Base-by-base conservation (phyloP, 345 rosid species). In the Lepidium aucheri region DNA sequence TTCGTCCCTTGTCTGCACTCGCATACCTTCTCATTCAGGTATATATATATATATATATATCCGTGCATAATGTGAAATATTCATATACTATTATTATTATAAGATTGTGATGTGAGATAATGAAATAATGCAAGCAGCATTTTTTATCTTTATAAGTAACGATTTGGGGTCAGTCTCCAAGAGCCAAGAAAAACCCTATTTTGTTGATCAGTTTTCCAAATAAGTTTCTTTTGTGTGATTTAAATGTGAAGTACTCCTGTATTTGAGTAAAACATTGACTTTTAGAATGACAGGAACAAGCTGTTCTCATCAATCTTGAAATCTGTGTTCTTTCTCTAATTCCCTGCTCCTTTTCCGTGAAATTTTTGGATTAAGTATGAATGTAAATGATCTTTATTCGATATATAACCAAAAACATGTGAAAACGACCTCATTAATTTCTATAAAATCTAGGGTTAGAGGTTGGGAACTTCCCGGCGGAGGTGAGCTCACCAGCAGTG, bases 11-110 rank as follows among this genome's bases (percentile, higher is more conserved):
- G 82, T 70, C 20, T 84, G 83, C 83, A 73, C 84, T 75, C 83
- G 84, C 65, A 60, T 77, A 35, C 85, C 74, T 62, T 50, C 70
- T 36, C 61, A 65, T 5, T 79, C 95, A 63, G 96, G 95, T 89
- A 87, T 60, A 63, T 63, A 20, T 1, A 20, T 20, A 20, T 20
- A 20, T n/a, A n/a, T n/a, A n/a, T n/a, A n/a, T n/a, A 30, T 50
- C n/a, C n/a, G 3, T 47, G 32, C 6, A 24, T 26, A 39, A 5
- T 57, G 7, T 35, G 22, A 15, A 7, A 36, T 46, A 26, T 42
- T 10, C 11, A 16, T 61, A 44, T 34, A 12, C 43, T 11, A 4
- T 12, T 13, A 33, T 44, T 17, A 44, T 45, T 16, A 53, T 32
- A 30, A 28, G n/a, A n/a, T n/a, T n/a, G n/a, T 8, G 10, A 24